Conservation (phyloP, 768 basidiomycete genomes). For the Russula dissimulans region DNA sequence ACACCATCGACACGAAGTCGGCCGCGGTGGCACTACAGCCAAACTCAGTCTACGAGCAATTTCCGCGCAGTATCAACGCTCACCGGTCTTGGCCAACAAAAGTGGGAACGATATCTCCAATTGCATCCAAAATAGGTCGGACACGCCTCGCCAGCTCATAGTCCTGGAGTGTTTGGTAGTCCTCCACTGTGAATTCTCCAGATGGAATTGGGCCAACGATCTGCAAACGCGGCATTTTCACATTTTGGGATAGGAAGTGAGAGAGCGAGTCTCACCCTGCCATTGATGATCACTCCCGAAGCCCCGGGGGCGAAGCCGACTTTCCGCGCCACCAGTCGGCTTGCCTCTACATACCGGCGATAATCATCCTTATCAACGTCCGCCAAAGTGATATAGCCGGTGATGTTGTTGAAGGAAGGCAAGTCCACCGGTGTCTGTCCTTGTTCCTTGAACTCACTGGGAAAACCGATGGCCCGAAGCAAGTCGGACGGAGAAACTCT, state of each 20-base stretch:
- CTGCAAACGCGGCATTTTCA: constrained; percentile 31
- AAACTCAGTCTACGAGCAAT: neutral
- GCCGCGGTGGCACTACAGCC: constrained; percentile 42
- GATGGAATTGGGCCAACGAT: constrained; percentile 63
- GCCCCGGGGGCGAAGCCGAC: constrained; percentile 53
- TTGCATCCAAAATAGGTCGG: constrained; percentile 55
- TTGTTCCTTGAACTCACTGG: constrained; percentile 13
- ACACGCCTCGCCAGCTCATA: constrained; percentile 72
- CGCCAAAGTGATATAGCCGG: constrained; percentile 28
- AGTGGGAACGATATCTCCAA: constrained; percentile 43
- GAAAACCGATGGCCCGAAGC: constrained; percentile 32
- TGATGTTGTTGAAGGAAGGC: constrained; percentile 27
- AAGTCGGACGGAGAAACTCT: constrained; percentile 33
- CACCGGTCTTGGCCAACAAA: constrained; percentile 1
- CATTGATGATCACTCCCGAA: constrained; percentile 66
- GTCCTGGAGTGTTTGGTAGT: constrained; percentile 59
- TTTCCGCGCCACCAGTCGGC: constrained; percentile 42
- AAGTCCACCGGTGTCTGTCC: constrained; percentile 35
- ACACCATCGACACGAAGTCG: constrained; percentile 51
- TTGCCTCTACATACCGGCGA: constrained; percentile 35
- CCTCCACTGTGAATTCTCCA: constrained; percentile 54
- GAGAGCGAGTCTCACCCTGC: constrained; percentile 48
- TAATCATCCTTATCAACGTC: constrained; percentile 32
- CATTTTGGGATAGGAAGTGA: neutral
- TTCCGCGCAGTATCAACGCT: neutral